phyloP scores from a whole-genome alignment of 2,329 filamentous ascomycete species.

The Fusarium abutilonis region DNA sequence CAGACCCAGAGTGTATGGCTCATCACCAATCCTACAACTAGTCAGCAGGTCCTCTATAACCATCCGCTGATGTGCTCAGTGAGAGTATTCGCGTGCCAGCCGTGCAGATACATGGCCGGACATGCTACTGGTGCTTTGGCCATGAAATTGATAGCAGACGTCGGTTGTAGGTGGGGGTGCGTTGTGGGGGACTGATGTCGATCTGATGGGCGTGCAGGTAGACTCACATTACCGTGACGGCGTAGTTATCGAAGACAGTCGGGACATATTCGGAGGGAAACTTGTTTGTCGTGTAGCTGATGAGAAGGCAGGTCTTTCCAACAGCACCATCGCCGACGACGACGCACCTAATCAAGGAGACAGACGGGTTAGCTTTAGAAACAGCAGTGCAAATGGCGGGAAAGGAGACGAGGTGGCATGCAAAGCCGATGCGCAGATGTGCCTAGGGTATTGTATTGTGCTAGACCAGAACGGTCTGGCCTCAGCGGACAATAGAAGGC shows the following conservation, averaged over 20 bases:
- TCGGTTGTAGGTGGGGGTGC: conserved; percentile 25
- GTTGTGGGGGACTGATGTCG: conserved; percentile 28
- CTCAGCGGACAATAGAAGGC: conserved; percentile 10
- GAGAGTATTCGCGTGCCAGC: conserved; percentile 7
- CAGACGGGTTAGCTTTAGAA: conserved; percentile 35
- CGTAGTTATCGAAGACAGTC: conserved; percentile 99
- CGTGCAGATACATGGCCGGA: conserved; percentile 6
- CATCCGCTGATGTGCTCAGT: not conserved
- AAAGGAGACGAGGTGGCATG: conserved; percentile 5
- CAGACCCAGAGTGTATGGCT: conserved; percentile 95
- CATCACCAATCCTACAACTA: conserved; percentile 87
- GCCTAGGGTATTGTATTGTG: not conserved
- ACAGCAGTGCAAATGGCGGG: conserved; percentile 1
- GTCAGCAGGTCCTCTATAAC: conserved; percentile 32
- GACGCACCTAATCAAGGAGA: conserved; percentile 76
- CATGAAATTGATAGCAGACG: conserved; percentile 11
- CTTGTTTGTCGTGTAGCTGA: conserved; percentile 99
- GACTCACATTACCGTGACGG: conserved; percentile 98
- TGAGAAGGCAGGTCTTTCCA: conserved; percentile 98
- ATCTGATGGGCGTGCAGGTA: conserved; percentile 33
- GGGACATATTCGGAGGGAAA: conserved; percentile 99
- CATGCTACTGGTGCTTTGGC: conserved; percentile 8
- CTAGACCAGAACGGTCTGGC: conserved; percentile 4
- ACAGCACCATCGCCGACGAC: conserved; percentile 99
- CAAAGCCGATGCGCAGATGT: conserved; percentile 32